phyloP scores from a whole-genome alignment of 768 basidiomycete genomes.

The Xerocomellus dryophilus region DNA sequence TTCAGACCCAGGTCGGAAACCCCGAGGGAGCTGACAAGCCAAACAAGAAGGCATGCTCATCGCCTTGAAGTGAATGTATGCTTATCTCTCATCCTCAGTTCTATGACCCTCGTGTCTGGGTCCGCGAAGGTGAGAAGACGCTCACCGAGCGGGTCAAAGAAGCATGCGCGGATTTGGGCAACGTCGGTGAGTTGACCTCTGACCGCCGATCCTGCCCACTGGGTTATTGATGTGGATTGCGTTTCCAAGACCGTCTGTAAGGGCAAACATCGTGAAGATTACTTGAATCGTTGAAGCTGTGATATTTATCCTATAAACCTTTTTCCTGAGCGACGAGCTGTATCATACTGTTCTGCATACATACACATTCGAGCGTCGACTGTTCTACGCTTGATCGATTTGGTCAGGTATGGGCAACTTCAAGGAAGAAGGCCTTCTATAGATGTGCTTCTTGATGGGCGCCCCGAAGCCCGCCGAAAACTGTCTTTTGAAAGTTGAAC shows the following conservation, averaged over 20 bases:
- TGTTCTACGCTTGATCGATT: neutral
- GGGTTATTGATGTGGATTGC: neutral
- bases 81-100: constrained; percentile 40
- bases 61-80: neutral
- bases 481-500: neutral
- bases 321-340: neutral
- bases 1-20: constrained; percentile 91
- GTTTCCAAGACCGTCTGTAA: constrained; percentile 24
- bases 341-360: constrained; percentile 2
- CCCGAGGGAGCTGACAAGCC: constrained; percentile 96
- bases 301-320: constrained; percentile 23
- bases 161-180: constrained; percentile 89
- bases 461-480: neutral
- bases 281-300: constrained; percentile 1
- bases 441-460: constrained; percentile 3
- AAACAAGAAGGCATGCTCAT: constrained; percentile 84
- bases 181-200: constrained; percentile 42
- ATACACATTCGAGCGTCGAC: neutral
- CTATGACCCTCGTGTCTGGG: constrained; percentile 98
- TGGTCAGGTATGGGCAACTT: neutral
- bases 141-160: constrained; percentile 82
- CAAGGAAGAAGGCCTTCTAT: constrained; percentile 1
- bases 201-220: neutral
- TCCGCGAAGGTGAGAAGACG: constrained; percentile 97
- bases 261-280: neutral